Conservation (phyloP, 345 rosid species). For the Passiflora organensis region DNA sequence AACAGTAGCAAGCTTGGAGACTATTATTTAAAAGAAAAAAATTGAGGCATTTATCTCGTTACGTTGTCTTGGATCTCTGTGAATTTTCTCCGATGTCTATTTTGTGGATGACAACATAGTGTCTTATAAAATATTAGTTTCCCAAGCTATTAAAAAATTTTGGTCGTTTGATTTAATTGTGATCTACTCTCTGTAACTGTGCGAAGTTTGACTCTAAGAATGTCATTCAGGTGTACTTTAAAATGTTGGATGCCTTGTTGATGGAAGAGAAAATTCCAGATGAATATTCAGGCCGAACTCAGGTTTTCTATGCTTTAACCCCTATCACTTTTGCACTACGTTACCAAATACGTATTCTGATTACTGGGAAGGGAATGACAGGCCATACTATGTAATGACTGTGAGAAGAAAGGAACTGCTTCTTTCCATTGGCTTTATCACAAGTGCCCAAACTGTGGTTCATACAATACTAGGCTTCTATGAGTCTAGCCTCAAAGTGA, state of each 20-base stretch:
- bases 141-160: background rate
- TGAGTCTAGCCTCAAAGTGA: slow-evolving; percentile 16
- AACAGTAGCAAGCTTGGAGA: background rate
- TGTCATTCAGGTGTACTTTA: slow-evolving; percentile 56
- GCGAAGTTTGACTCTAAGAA: background rate
- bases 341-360: background rate
- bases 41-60: background rate
- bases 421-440: slow-evolving; percentile 68
- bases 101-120: background rate
- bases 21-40: too few relatives aligned
- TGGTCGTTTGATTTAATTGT: background rate
- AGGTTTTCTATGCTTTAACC: slow-evolving; percentile 41
- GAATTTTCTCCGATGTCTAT: background rate
- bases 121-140: background rate
- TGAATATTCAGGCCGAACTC: slow-evolving; percentile 54
- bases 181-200: background rate
- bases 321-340: background rate
- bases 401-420: slow-evolving; percentile 63
- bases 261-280: slow-evolving; percentile 68
- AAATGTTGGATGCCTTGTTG: slow-evolving; percentile 72
- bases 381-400: slow-evolving; percentile 66
- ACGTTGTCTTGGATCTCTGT: background rate
- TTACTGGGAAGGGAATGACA: slow-evolving; percentile 18
- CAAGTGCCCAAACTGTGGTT: slow-evolving; percentile 59
- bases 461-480: slow-evolving; percentile 62